Evolutionary conservation across 305 asterid species (phyloP), one percentile per base, ranked within the genome.

Genomic region (Fraxinus xanthoxyloides): DNA sequence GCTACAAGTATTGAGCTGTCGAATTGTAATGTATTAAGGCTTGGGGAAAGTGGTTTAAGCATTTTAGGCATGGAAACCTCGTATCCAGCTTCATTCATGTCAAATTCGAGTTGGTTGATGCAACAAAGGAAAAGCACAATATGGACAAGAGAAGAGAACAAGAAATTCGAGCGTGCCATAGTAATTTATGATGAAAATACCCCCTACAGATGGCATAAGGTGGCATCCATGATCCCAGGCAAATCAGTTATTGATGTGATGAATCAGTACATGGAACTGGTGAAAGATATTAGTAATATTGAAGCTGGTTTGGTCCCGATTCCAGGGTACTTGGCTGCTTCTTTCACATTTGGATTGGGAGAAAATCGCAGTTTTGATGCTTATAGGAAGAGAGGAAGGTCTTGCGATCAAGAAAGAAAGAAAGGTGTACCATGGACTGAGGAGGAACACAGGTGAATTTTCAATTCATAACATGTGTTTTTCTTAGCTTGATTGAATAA

Each of bases 381-480:
- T 61, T 86, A 59, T 54, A 87, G 93, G 85, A 94, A 91, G 88
- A 84, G 92, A 74, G 86, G 89, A 7, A 87, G 91, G 73, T 76
- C 80, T 54, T 75, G 77, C 72, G 95, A 95, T 86, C 99, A 93
- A 43, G 98, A 95, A 82, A 87, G 97, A 24, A 94, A 87, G 76
- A 94, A 92, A 81, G 97, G 99, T 38, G 92, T 94, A 3, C 97
- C 99, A 0, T 95, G 99, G 99, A 95, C 99, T 0, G 95, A 94
- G 73, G 98, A 95, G 0, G 99, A 95, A 75, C 99, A 95, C 90
- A 93, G 97, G 99, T 95, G 54, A 76, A 48, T 78, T 78, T 9
- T 17, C 65, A 54, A 6, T 54, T 54, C 63, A 54, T 54, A 3
- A 5, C 38, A 30, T 77, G 35, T 31, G 13, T 46, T 70, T 2